Evolutionary conservation across 2,329 filamentous ascomycete genomes (phyloP).

Genomic region (Epichloe amarillans): DNA sequence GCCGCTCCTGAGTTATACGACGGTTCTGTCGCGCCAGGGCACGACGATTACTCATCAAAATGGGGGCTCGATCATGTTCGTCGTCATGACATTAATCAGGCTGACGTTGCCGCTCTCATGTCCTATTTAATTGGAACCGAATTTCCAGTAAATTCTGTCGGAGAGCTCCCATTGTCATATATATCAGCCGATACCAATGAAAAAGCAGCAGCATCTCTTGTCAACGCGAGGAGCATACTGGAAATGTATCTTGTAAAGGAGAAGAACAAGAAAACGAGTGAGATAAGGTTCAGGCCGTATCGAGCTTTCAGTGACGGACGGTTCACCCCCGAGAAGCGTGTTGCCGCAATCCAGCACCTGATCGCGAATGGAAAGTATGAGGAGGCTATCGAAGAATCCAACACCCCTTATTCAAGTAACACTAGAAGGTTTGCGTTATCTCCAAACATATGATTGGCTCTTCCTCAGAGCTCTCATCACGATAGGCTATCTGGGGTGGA

Average conservation of each 20-base stretch:
- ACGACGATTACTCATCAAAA: conserved; percentile 82
- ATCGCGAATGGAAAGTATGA: conserved; percentile 56
- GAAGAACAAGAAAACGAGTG: conserved; percentile 59
- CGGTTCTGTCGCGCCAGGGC: conserved; percentile 54
- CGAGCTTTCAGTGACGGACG: conserved; percentile 50
- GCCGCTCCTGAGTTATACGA: conserved; percentile 53
- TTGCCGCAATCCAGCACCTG: conserved; percentile 52
- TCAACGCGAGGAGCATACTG: conserved; percentile 74
- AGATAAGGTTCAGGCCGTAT: conserved; percentile 69
- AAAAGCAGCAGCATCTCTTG: conserved; percentile 73
- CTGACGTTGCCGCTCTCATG: conserved; percentile 92
- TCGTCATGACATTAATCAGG: conserved; percentile 84
- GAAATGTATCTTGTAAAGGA: conserved; percentile 98
- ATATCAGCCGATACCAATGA: conserved; percentile 57
- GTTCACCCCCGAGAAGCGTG: conserved; percentile 49
- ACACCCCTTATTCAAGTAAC: conserved; percentile 63
- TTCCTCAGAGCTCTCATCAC: conserved; percentile 86
- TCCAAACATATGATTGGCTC: conserved; percentile 98
- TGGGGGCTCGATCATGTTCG: conserved; percentile 73
- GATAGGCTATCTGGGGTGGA: conserved; percentile 86
- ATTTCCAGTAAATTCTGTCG: conserved; percentile 93
- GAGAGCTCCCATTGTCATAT: conserved; percentile 76
- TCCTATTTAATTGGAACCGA: conserved; percentile 77
- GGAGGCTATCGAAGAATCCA: conserved; percentile 66
- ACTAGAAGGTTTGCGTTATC: conserved; percentile 74